Base-by-base conservation (phyloP, 2,329 filamentous ascomycete genomes). In the Cadophora sp. region DNA sequence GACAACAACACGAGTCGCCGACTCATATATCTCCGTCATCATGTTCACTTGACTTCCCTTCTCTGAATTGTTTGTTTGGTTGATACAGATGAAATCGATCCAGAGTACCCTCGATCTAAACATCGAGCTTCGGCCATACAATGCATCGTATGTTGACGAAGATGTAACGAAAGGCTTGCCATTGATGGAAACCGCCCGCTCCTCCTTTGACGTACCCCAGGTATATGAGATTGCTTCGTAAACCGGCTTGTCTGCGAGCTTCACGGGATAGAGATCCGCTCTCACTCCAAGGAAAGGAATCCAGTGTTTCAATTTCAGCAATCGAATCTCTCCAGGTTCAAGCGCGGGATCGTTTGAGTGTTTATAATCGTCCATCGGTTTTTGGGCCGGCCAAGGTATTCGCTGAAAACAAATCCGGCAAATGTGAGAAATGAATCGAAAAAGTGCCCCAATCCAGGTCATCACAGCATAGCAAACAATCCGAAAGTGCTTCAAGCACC, bases 61-160 rank as follows among this genome's bases (percentile, higher is more conserved):
- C 22, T 66, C 65, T 4, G 30, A 5, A n/a, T 36, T 9, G 14
- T 66, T 48, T 1, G 48, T 33, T 43, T 65, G 63, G 11, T 65
- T 39, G 14, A 65, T 65, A 51, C 63, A 65, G 1, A 65, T 14
- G 30, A 45, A 56, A 27, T 65, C 63, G 9, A 65, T 53, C 61
- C 61, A 64, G 18, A 64, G 30, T 11, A 30, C 48, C 33, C 48
- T 16, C 18, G 24, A 30, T 5, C 48, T 24, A 22, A 51, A 51
- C 48, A 51, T 51, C 24, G 48, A 51, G 48, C 48, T 51, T 6
- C 48, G 24, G 16, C 48, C 48, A 13, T 30, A 33, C 4, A 51
- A 7, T 1, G 48, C 24, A n/a, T 51, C 24, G 24, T 51, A 51
- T 51, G 48, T 51, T 30, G 48, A 51, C 8, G 14, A 30, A 1